Evolutionary conservation across 495 filamentous ascomycete genomes (phyloP), one percentile per base, ranked within the genome.

Genomic region (Xylaria sp.): DNA sequence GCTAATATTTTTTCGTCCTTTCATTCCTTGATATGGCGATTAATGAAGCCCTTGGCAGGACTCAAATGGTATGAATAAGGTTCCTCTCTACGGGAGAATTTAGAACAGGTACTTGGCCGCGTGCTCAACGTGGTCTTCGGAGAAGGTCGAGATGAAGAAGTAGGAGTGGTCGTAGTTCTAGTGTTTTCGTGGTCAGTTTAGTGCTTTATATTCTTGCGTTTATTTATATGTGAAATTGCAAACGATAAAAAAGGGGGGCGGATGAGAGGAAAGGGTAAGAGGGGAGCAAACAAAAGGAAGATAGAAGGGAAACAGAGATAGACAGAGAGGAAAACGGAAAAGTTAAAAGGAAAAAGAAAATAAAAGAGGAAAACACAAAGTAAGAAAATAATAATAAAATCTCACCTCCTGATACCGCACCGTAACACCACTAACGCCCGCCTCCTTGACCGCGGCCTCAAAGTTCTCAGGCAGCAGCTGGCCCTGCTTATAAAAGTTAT

Each of bases 391-490:
- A 50, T 46, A 0, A 46, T 46, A 50, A 64, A 69, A 79, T n/a
- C 82, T 80, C 68, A 88, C 88, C 73, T 89, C 84, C 82, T 97
- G 95, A 85, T 95, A 96, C 75, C 96, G 85, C 71, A 98, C 78
- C 58, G 88, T 87, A 69, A 94, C 79, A 31, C 91, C 87, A 59
- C 84, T 80, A 53, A 92, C 85, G 0, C 92, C 93, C 8, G 86
- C 85, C 72, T 91, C 90, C 78, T 90, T 88, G 24, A 90, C 94
- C 7, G 92, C 95, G 77, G 90, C 86, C 71, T 90, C 88, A 71
- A 99, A 91, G 79, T 97, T 97, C 87, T 99, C 97, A 3, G 94
- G 95, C 21, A 98, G 86, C 65, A 99, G 85, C 80, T 99, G 97
- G 50, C 89, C 89, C 76, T 97, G 90, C 84, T 97, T 94, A 82